Evolutionary conservation across 768 basidiomycete genomes (phyloP).

Genomic region (Sarcodon aspratus): DNA sequence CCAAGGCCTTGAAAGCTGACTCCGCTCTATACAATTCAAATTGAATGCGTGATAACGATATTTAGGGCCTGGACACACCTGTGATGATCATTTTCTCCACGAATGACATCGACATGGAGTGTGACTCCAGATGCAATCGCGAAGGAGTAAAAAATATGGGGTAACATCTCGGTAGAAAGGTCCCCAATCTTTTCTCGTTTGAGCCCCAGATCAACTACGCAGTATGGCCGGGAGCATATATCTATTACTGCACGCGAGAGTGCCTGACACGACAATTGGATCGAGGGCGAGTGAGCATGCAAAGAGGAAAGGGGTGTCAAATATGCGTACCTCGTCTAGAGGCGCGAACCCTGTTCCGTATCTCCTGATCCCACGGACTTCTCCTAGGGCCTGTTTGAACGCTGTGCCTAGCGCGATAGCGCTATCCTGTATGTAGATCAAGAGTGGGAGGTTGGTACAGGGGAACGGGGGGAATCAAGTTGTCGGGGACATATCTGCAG

Average conservation of each 20-base stretch:
- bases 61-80: conserved; percentile 38
- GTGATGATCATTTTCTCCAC: conserved; percentile 97
- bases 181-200: conserved; percentile 91
- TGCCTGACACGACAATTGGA: conserved; percentile 38
- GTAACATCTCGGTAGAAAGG: conserved; percentile 95
- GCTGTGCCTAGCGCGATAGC: conserved; percentile 82
- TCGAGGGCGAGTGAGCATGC: background rate
- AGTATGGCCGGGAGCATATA: conserved; percentile 95
- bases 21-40: conserved; percentile 53
- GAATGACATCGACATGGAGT: conserved; percentile 86
- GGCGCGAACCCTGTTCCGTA: conserved; percentile 98
- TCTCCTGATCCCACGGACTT: conserved; percentile 85
- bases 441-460: background rate
- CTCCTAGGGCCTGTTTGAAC: conserved; percentile 92
- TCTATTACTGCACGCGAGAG: conserved; percentile 94
- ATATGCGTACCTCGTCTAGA: conserved; percentile 71
- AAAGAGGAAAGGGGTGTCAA: background rate
- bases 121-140: conserved; percentile 94
- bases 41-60: background rate
- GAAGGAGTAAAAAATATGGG: conserved; percentile 95
- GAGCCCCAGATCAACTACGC: conserved; percentile 82
- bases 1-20: conserved; percentile 96
- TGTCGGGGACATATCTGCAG: conserved; percentile 73
- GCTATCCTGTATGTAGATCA: conserved; percentile 56
- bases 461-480: background rate